phyloP scores from a whole-genome alignment of 805 yeast genomes.

The Metschnikowia colocasiae region DNA sequence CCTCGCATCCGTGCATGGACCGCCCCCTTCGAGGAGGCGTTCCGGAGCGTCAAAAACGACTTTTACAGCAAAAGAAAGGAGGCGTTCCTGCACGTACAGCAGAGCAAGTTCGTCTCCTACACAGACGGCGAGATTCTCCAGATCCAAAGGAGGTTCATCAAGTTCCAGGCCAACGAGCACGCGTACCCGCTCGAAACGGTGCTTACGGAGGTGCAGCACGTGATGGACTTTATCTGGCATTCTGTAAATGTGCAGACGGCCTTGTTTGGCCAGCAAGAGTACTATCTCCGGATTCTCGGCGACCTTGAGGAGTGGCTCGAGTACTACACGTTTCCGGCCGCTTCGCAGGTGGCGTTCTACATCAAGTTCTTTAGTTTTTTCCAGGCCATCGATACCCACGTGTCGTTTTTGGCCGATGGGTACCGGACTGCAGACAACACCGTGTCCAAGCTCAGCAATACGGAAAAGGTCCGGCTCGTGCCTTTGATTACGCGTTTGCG shows the following conservation, averaged over 20 bases:
- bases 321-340: conserved; percentile 23
- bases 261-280: conserved; percentile 60
- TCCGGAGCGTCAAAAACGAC: conserved; percentile 12
- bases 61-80: conserved; percentile 10
- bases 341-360: conserved; percentile 1
- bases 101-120: conserved; percentile 40
- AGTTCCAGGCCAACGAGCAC: conserved; percentile 32
- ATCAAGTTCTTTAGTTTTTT: conserved; percentile 25
- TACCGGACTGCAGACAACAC: conserved; percentile 17
- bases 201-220: conserved; percentile 41
- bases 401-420: conserved; percentile 28
- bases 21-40: conserved; percentile 28
- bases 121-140: conserved; percentile 15
- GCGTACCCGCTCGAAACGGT: conserved; percentile 31
- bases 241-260: conserved; percentile 37
- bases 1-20: conserved; percentile 15
- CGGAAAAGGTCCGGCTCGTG: conserved; percentile 50
- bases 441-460: conserved; percentile 33
- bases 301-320: conserved; percentile 61
- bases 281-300: conserved; percentile 59
- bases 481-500: conserved; percentile 55
- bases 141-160: conserved; percentile 33
- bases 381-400: conserved; percentile 36
- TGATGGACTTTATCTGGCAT: conserved; percentile 60
- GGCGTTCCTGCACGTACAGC: conserved; percentile 38